Evolutionary conservation across 2,329 filamentous ascomycete genomes (phyloP), one percentile per base, ranked within the genome.

Genomic region (Microcyclospora pomicola): DNA sequence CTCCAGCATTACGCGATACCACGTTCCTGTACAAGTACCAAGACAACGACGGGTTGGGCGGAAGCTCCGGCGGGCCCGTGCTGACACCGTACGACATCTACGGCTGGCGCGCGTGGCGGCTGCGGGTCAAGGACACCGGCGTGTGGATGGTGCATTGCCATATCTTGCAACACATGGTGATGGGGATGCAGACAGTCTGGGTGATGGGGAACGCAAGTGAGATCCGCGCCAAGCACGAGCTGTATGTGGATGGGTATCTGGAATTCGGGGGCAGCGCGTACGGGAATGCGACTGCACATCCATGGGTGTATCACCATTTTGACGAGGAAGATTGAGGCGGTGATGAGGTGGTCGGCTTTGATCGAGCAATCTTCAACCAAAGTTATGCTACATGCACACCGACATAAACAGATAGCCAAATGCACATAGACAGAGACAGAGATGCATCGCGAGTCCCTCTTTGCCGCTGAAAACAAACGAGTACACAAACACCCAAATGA

Each of bases 71-170:
- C 19, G 19, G 19, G 7, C 19, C 19, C 19, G 19, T 24, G 19
- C 7, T 24, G 19, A 24, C 19, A 7, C 19, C 19, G 7, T 24
- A 24, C 19, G 19, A 24, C 7, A 24, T 24, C 19, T 24, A 24
- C 19, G 73, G 75, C 0, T 80, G 75, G 75, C 60, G 75, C 14
- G 74, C 65, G 0, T 79, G 74, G 75, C 60, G 75, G 9, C 54
- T 77, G 1, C 59, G 71, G 3, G 67, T 76, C 0, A 59, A 56
- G 7, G 56, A 67, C 39, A 54, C 67, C 0, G 74, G 73, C 0
- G 71, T 71, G 2, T 77, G 72, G 72, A 71, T 77, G 70, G 59
- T 77, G 44, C 73, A 77, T 51, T 77, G 73, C 44, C 73, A 77
- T 50, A 66, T 71, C 12, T 44, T 71, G 35, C 66, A 68, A 38